Evolutionary conservation across 2,329 filamentous ascomycete species (phyloP).

Genomic region (Monilinia aucupariae): DNA sequence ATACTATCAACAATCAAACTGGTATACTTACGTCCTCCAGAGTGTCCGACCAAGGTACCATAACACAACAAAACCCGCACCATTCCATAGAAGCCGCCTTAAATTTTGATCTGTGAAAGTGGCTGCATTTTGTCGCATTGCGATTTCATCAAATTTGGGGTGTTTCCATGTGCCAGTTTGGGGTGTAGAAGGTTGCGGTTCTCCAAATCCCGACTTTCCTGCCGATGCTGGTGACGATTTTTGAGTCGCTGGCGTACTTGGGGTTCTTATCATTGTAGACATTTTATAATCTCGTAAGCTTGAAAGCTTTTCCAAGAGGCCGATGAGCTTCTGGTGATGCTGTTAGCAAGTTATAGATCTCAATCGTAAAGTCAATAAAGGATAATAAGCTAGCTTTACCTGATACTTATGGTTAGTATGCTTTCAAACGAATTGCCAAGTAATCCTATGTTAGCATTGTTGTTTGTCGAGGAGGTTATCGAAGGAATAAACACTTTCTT

Average conservation of each 20-base stretch:
- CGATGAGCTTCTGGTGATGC: background rate
- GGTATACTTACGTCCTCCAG: constrained; percentile 25
- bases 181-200: constrained; percentile 11
- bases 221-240: constrained; percentile 3
- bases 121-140: constrained; percentile 68
- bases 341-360: background rate
- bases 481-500: constrained; percentile 12
- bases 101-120: constrained; percentile 77
- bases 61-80: constrained; percentile 46
- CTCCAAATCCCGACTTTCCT: constrained; percentile 2
- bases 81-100: constrained; percentile 63
- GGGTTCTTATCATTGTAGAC: constrained; percentile 25
- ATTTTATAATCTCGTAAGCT: constrained; percentile 16
- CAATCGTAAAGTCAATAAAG: background rate
- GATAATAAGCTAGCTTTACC: background rate
- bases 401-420: constrained; percentile 30
- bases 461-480: constrained; percentile 17
- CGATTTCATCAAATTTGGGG: constrained; percentile 82
- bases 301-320: background rate
- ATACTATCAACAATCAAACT: background rate
- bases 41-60: constrained; percentile 41
- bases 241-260: constrained; percentile 27
- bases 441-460: constrained; percentile 26
- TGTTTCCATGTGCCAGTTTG: constrained; percentile 79
- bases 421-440: constrained; percentile 5